Conservation (phyloP, 2,329 filamentous ascomycete species). For the Penicillium sp. region DNA sequence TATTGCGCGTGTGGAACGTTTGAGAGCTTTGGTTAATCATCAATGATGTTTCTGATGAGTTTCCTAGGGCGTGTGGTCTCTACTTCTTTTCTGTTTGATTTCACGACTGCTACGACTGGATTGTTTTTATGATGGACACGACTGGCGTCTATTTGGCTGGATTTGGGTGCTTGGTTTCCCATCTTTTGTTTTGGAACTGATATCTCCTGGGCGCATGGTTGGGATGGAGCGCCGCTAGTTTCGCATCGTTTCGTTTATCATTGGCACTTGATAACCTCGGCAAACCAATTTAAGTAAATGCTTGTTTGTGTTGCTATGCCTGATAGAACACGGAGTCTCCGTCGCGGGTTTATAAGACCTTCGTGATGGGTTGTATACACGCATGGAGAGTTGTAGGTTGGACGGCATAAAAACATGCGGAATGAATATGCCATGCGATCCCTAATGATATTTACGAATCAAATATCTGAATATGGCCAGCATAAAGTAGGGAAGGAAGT, state of each 20-base stretch:
- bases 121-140: conserved; percentile 11
- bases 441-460: background rate
- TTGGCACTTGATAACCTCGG: too few relatives aligned
- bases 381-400: background rate
- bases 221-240: background rate
- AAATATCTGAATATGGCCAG: background rate
- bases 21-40: conserved; percentile 51
- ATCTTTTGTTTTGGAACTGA: conserved; percentile 4
- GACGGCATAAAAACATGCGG: background rate
- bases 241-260: too few relatives aligned
- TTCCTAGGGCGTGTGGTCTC: background rate
- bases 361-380: too few relatives aligned
- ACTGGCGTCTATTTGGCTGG: conserved; percentile 8
- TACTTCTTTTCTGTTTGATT: background rate
- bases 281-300: background rate
- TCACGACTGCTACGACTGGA: conserved; percentile 10
- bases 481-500: background rate
- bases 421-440: background rate
- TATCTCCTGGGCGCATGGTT: conserved; percentile 9
- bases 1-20: conserved; percentile 55
- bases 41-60: conserved; percentile 4
- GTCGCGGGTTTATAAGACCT: background rate
- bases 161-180: conserved; percentile 10
- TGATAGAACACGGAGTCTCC: background rate
- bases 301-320: background rate